Percentiles rank a stretch among this genome's conserved stretches.
Evolutionary conservation across 2,329 filamentous ascomycete species (phyloP).

Genomic region (Diplodia corticola): DNA sequence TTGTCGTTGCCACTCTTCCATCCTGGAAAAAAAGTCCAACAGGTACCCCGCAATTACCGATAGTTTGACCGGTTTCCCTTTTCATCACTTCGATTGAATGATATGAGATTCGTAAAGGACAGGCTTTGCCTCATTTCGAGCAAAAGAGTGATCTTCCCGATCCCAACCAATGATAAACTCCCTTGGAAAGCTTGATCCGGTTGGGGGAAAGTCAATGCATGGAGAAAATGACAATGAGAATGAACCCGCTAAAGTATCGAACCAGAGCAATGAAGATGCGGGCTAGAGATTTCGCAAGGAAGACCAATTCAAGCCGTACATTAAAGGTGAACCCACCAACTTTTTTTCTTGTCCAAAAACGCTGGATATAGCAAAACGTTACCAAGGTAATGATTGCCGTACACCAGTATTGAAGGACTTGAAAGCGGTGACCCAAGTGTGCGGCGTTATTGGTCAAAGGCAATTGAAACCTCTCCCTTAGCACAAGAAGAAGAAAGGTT

Average conservation of each 20-base stretch:
- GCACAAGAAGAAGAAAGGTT: background rate
- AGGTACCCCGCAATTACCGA: background rate
- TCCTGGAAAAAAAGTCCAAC: background rate
- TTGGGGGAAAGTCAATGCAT: background rate
- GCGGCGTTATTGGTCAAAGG: background rate
- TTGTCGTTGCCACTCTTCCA: background rate
- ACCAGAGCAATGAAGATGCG: background rate
- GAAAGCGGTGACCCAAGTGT: background rate
- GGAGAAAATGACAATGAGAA: background rate
- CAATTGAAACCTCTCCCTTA: background rate
- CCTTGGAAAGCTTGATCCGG: background rate
- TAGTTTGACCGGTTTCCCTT: background rate
- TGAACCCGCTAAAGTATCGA: background rate
- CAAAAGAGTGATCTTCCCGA: background rate
- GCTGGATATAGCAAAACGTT: background rate
- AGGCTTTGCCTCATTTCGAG: background rate
- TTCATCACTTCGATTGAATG: background rate
- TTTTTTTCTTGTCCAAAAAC: background rate
- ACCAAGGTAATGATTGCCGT: background rate
- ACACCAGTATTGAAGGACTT: background rate
- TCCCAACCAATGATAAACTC: background rate
- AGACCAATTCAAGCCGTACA: background rate
- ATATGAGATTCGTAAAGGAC: background rate
- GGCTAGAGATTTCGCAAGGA: background rate
- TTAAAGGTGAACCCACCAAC: background rate